Base-by-base conservation (phyloP, 2,329 filamentous ascomycete genomes). In the Berkeleyomyces basicola region DNA sequence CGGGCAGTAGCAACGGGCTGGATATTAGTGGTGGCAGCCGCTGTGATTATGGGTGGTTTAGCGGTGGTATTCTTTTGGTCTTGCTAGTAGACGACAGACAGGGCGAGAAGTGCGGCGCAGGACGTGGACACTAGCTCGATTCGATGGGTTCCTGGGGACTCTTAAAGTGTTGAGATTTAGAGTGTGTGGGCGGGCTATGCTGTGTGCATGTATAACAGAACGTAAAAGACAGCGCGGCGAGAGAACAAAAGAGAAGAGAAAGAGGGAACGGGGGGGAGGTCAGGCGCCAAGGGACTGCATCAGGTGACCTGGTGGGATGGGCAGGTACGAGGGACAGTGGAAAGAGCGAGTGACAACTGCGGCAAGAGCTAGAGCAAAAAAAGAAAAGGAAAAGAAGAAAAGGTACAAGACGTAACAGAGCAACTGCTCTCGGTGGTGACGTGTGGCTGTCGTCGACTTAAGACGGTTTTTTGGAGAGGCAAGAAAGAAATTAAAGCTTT, bases 101-200 rank as follows among this genome's bases (percentile, higher is more conserved):
- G 59, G 37, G 63, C 63, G 42, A 55, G 59, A 59, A 51, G 43
- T 57, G 51, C 63, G 59, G 63, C 63, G 59, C 63, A 64, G 59
- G 53, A 59, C 39, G 39, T 37, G 31, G 14, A 53, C 49, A n/a
- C 49, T 53, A 53, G 14, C 49, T 3, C 49, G 33, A 53, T 53
- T 7, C n/a, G 33, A 33, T n/a, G 49, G 23, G 23, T 23, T 23
- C 23, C 23, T 23, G 23, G 23, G 23, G 23, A 23, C 23, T 23
- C 23, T 23, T 23, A 23, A 23, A 23, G 58, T 53, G 44, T 37
- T 59, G 49, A 43, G 16, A 16, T 31, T 16, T n/a, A 7, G n/a
- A 11, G 3, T 59, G 39, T 23, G 39, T 33, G 10, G 57, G 14
- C 39, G 6, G 31, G 6, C 39, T 36, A 31, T 23, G 23, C 23